A percentile compares a stretch with the other conserved stretches of the same genome.
These are phyloP conservation scores for Chaetomium sp. DNA, from an alignment of 2,329 filamentous ascomycete species.

Conservation along the genomic window DNA sequence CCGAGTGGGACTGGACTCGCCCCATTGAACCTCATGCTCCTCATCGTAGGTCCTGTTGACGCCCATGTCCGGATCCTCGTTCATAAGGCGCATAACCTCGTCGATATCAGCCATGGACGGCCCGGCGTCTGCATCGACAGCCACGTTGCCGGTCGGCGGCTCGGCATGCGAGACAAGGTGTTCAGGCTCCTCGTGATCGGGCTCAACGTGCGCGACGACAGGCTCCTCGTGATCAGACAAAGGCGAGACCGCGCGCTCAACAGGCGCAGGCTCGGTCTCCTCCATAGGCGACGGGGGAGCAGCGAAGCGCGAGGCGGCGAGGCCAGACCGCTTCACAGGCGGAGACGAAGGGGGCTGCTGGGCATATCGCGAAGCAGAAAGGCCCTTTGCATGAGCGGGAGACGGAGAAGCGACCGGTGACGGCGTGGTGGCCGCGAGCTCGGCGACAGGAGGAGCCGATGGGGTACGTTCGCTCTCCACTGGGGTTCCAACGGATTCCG, in stretches of 20 bases:
- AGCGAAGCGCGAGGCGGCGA: conserved; percentile 41
- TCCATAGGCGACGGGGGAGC: conserved; percentile 20
- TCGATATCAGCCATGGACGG: conserved; percentile 79
- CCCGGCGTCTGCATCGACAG: conserved; percentile 7
- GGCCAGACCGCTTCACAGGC: conserved; percentile 36
- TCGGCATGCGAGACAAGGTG: too few species aligned
- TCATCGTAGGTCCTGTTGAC: conserved; percentile 55
- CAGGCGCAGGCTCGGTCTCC: conserved; percentile 16
- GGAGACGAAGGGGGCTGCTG: conserved; percentile 30
- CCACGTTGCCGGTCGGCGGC: too few species aligned
- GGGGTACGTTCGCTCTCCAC: conserved; percentile 20
- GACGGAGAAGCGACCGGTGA: conserved; percentile 7
- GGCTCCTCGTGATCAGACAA: conserved; percentile 27
- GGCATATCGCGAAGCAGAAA: conserved; percentile 44
- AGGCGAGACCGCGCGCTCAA: conserved; percentile 20
- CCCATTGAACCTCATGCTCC: conserved; percentile 34
- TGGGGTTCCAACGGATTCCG: conserved; percentile 11
- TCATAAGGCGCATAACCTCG: conserved; percentile 82
- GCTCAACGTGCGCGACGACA: conserved; percentile 20
- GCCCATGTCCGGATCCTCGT: conserved; percentile 67
- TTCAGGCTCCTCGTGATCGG: too few species aligned
- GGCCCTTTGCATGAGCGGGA: conserved; percentile 31
- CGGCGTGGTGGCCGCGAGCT: background rate
- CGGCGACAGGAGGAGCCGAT: conserved; percentile 6
- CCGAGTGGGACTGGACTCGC: conserved; percentile 37